These are phyloP conservation scores for Pseudocercospora eumusae DNA, from an alignment of 2,329 filamentous ascomycete species.

Conservation along the genomic window DNA sequence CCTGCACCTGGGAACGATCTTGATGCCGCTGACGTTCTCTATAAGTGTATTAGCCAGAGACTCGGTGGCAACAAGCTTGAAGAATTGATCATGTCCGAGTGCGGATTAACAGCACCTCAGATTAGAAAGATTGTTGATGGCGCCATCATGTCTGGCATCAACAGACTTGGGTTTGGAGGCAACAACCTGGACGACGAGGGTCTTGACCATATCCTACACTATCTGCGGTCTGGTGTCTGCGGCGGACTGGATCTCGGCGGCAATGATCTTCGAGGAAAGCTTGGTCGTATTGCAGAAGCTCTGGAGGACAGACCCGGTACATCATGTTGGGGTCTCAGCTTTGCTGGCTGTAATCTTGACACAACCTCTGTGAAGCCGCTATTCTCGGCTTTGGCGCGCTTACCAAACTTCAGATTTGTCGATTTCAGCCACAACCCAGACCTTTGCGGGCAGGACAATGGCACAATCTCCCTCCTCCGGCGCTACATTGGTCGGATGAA, in stretches of 20 bases:
- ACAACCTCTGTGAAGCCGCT: constrained; percentile 72
- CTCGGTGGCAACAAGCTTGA: constrained; percentile 75
- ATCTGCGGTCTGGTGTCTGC: constrained; percentile 73
- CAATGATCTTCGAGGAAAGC: constrained; percentile 64
- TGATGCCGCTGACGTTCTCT: constrained; percentile 67
- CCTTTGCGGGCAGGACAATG: constrained; percentile 58
- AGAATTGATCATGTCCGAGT: constrained; percentile 80
- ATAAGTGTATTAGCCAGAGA: constrained; percentile 74
- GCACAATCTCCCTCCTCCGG: constrained; percentile 60
- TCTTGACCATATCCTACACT: constrained; percentile 73
- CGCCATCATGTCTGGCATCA: constrained; percentile 73
- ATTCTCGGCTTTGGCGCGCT: constrained; percentile 68
- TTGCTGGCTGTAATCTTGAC: constrained; percentile 81
- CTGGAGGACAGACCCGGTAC: constrained; percentile 48
- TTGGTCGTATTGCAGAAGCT: constrained; percentile 53
- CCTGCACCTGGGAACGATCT: constrained; percentile 34
- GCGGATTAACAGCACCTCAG: constrained; percentile 68
- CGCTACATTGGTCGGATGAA: constrained; percentile 82
- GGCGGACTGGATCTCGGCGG: constrained; percentile 87
- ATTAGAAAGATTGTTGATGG: constrained; percentile 79
- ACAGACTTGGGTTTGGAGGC: constrained; percentile 77
- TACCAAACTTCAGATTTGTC: constrained; percentile 79
- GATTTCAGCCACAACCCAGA: constrained; percentile 88
- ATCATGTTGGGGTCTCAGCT: constrained; percentile 75
- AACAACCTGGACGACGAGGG: constrained; percentile 76